Conservation (phyloP, 2,329 filamentous ascomycete species). For the Colletotrichum filicis region DNA sequence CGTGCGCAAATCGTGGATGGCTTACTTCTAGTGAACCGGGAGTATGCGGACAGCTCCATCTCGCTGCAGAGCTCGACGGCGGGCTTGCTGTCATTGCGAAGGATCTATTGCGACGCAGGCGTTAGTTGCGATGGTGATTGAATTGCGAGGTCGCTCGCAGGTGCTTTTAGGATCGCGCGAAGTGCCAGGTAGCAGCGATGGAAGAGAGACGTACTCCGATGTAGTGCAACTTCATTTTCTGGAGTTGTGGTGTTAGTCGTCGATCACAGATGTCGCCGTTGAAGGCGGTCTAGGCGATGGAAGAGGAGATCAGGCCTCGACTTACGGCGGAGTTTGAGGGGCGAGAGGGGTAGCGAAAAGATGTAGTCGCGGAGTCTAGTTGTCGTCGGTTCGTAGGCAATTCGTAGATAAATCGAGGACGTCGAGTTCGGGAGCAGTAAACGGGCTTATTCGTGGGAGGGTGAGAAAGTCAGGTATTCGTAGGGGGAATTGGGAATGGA, state of each 20-base stretch:
- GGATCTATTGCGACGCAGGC: constrained; percentile 64
- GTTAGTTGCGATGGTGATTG: constrained; percentile 13
- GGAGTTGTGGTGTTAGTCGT: constrained; percentile 10
- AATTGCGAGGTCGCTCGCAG: not conserved
- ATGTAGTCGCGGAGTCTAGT: not conserved
- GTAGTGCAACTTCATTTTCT: constrained; percentile 85
- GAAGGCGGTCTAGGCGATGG: constrained; percentile 16
- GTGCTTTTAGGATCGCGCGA: not conserved
- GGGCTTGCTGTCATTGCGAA: constrained; percentile 82
- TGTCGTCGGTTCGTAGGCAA: not conserved
- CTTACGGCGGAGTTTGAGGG: constrained; percentile 30
- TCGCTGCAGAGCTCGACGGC: constrained; percentile 81
- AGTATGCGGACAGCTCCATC: constrained; percentile 82
- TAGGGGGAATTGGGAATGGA: constrained; percentile 1
- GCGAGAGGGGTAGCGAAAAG: not conserved
- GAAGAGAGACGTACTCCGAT: constrained; percentile 75
- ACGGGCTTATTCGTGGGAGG: constrained; percentile 2
- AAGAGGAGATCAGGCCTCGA: constrained; percentile 1
- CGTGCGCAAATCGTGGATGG: constrained; percentile 23
- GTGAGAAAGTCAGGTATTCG: not conserved
- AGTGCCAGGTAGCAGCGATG: constrained; percentile 35
- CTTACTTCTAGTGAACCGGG: constrained; percentile 81
- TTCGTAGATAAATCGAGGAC: not conserved
- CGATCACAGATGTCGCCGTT: not conserved
- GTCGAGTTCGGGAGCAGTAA: not conserved